These are phyloP conservation scores for Wickerhamomyces chambardii DNA, from an alignment of 805 yeast species.

Conservation along the genomic window DNA sequence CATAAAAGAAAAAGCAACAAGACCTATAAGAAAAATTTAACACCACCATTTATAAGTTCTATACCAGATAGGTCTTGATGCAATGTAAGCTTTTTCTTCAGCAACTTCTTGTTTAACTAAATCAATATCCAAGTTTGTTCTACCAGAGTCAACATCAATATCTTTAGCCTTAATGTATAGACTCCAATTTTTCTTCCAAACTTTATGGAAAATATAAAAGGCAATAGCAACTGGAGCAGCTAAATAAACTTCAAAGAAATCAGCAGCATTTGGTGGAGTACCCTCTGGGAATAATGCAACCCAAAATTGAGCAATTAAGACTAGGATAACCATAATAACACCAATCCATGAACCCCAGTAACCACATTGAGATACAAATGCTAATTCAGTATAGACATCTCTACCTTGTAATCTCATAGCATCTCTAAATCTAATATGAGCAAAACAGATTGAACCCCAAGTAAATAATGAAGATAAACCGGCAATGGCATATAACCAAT, in stretches of 20 bases:
- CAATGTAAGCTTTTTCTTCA: constrained; percentile 36
- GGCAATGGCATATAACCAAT: constrained; percentile 71
- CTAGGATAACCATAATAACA: constrained; percentile 42
- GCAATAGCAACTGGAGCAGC: constrained; percentile 54
- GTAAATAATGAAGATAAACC: constrained; percentile 73
- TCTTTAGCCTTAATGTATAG: constrained; percentile 34
- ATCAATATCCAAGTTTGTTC: constrained; percentile 49
- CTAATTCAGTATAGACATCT: constrained; percentile 50
- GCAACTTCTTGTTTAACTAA: constrained; percentile 40
- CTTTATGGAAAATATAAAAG: constrained; percentile 49
- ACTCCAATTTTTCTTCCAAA: constrained; percentile 35
- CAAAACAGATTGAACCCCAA: constrained; percentile 68
- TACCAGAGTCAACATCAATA: constrained; percentile 54
- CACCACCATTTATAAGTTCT: constrained; percentile 39
- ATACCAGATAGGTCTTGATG: constrained; percentile 36
- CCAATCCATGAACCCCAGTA: constrained; percentile 60
- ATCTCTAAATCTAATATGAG: constrained; percentile 60
- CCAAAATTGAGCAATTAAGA: constrained; percentile 76
- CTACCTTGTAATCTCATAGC: constrained; percentile 57
- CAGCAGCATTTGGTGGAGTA: constrained; percentile 35
- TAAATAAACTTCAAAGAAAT: constrained; percentile 59
- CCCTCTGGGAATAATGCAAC: constrained; percentile 57
- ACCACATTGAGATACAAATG: constrained; percentile 66
- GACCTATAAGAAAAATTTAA: constrained; percentile 13
- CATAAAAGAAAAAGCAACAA: too few species aligned